A percentile compares a stretch with the other conserved stretches of the same genome.
phyloP scores from a whole-genome alignment of 225 moss, liverwort and hornwort genomes.

The Lunularia cruciata region DNA sequence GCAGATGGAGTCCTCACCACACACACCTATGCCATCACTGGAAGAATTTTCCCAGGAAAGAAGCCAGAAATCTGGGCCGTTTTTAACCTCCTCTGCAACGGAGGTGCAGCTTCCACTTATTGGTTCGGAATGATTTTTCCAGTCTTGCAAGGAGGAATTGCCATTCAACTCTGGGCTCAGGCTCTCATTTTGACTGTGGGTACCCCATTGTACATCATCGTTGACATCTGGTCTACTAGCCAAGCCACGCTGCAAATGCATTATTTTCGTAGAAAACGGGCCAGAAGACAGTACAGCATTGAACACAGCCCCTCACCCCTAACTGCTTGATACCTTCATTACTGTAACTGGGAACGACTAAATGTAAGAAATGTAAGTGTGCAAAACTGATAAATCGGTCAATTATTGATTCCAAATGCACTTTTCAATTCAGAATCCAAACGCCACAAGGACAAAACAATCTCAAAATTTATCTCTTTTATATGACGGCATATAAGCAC shows the following conservation, averaged over 20 bases:
- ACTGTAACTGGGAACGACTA: too few species aligned
- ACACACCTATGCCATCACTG: constrained; percentile 27
- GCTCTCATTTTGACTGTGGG: constrained; percentile 19
- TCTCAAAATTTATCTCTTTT: too few species aligned
- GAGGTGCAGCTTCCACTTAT: constrained; percentile 34
- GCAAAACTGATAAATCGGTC: too few species aligned
- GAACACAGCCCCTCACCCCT: too few species aligned
- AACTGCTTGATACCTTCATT: too few species aligned
- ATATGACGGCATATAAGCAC: too few species aligned
- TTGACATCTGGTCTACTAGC: constrained; percentile 27
- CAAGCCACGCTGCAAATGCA: constrained; percentile 15
- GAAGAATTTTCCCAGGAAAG: constrained; percentile 30
- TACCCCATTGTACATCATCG: constrained; percentile 30
- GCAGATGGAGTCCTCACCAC: constrained; percentile 35
- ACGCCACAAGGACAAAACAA: too few species aligned
- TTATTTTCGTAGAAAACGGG: constrained; percentile 22
- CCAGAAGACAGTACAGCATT: background rate
- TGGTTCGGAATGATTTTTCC: constrained; percentile 33
- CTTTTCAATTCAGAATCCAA: too few species aligned
- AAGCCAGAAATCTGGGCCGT: constrained; percentile 33
- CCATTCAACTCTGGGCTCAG: constrained; percentile 20
- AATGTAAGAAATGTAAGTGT: too few species aligned
- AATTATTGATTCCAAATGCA: too few species aligned
- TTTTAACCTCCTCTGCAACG: constrained; percentile 27
- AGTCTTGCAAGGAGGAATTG: constrained; percentile 22